Evolutionary conservation across 129 eudicot genomes (phyloP), one percentile per base, ranked within the genome.

Genomic region (Ambrosia artemisiifolia): DNA sequence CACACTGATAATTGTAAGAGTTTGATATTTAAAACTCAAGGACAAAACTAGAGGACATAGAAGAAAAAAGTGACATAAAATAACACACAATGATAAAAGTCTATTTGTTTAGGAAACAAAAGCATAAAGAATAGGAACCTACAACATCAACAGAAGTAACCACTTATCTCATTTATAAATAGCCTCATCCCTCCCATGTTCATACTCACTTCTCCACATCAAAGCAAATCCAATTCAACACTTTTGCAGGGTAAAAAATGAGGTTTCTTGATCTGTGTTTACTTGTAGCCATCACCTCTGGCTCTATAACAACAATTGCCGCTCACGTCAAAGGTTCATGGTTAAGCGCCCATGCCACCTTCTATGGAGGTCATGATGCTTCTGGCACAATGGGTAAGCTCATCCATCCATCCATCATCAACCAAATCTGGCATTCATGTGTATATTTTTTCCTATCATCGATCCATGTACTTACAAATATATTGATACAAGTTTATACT

Each of bases 381-480:
- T 67, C 74, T 20, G 74, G 80, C 2, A 75, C 80, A 67, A 75
- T 75, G 80, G 80, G 74, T 75, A 75, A 75, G 74, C 51, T 14
- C 4, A 6, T 13, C 14, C 11, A 65, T 2, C 1, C 54, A 40
- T 3, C 35, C 35, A 65, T n/a, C 54, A 7, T 8, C 16, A 65
- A 18, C 32, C 9, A 18, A 18, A 18, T 11, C 13, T 14, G 4
- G 10, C 38, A 2, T 19, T 54, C 61, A 19, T 54, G 12, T 2
- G 24, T 17, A n/a, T n/a, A n/a, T n/a, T n/a, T 14, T n/a, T 16
- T 1, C 20, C n/a, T 0, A 20, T 24, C 2, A 28, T 67, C 47
- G 14, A 49, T 48, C 5, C 8, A 0, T 68, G 11, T 50, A 10
- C 18, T 17, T 10, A 1, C 35, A 11, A 51, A 70, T 35, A 12